phyloP scores from a whole-genome alignment of 768 basidiomycete genomes.

The Pisolithus marmoratus region DNA sequence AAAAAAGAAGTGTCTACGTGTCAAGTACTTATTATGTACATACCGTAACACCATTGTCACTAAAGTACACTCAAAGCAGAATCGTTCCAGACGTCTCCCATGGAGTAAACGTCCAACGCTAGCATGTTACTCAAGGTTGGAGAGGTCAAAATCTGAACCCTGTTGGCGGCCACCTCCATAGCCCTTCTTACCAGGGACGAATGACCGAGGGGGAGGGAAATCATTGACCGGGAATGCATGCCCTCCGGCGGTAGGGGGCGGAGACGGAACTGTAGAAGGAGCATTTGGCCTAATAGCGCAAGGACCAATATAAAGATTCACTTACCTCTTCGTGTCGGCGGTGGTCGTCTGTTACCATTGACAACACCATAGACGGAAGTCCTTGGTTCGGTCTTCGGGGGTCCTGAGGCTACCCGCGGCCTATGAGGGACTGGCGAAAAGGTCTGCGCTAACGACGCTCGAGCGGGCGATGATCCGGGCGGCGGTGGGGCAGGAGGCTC shows the following conservation, averaged over 20 bases:
- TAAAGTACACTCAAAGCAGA: not conserved
- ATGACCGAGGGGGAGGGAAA: constrained; percentile 74
- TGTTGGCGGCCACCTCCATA: constrained; percentile 62
- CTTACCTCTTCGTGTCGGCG: constrained; percentile 47
- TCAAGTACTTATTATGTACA: constrained; percentile 10
- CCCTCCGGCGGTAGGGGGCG: constrained; percentile 57
- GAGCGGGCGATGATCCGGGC: constrained; percentile 18
- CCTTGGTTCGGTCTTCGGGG: constrained; percentile 14
- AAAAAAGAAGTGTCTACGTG: constrained; percentile 23
- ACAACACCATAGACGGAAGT: constrained; percentile 12
- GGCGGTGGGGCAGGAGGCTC: constrained; percentile 29
- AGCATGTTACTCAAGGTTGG: constrained; percentile 14
- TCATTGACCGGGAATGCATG: constrained; percentile 73
- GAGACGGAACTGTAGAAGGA: constrained; percentile 40
- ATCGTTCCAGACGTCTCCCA: no score
- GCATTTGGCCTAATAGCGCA: constrained; percentile 9
- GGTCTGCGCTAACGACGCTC: constrained; percentile 17
- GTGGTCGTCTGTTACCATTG: constrained; percentile 30
- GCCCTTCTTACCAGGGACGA: constrained; percentile 40
- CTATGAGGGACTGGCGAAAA: constrained; percentile 15
- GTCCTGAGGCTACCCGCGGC: constrained; percentile 21
- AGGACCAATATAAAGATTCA: constrained; percentile 1
- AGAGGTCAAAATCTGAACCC: constrained; percentile 69
- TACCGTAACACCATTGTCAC: not conserved
- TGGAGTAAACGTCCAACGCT: not conserved